Evolutionary conservation across 176 grass and related monocot genomes (phyloP), one percentile per base, ranked within the genome.

Genomic region (Hsuehochloa calcarea): DNA sequence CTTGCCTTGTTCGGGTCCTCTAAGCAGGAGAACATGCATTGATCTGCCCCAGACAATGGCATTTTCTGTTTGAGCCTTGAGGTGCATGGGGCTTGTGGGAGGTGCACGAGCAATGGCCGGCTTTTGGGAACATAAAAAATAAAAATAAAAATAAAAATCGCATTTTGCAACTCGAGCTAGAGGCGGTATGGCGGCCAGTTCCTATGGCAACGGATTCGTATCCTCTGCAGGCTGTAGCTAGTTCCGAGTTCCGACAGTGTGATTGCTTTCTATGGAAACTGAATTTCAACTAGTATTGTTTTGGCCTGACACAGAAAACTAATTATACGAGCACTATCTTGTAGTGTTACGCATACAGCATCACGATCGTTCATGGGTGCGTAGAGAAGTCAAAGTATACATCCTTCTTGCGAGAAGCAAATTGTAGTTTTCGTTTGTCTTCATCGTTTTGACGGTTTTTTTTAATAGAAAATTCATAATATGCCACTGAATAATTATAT

Each of bases 21-120:
- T 49, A 59, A 34, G 82, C 31, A 27, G 39, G 68, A n/a, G 40
- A 44, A 13, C 83, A n/a, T n/a, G n/a, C n/a, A 27, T 47, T 77
- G 15, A 64, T 64, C 54, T 39, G 40, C 0, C 50, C 54, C 15
- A 38, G 27, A 19, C 78, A 38, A 13, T 20, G 68, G 6, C 59
- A 69, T 67, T 66, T 66, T 81, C 78, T 81, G 70, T 87, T 87
- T 19, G 37, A 46, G 65, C 66, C 39, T 50, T 62, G 68, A 81
- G 69, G 60, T 34, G 37, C 61, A 65, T 20, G 64, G 50, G 26
- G 34, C 8, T 22, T 66, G 15, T 38, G 49, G 70, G 46, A 3
- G 3, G 4, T 10, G 50, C 58, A 10, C 0, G 6, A 45, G 35
- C 40, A 4, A 20, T 52, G 51, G 50, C 4, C 39, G 4, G 34